A percentile compares a stretch with the other conserved stretches of the same genome.
Conservation (phyloP, 2,329 filamentous ascomycete species). For the Neospermospora avenae region DNA sequence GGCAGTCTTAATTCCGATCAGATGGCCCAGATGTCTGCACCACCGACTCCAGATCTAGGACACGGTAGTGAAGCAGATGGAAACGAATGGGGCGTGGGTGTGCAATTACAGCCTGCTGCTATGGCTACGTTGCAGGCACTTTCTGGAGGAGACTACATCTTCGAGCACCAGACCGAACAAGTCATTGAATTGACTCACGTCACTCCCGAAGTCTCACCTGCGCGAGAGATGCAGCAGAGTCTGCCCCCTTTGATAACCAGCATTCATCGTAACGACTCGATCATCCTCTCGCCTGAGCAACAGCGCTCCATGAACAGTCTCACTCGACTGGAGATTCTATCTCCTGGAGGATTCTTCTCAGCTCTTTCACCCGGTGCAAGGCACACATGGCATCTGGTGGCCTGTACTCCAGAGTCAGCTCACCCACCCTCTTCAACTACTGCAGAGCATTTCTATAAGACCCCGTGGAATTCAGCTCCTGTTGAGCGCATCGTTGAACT, state of each 20-base stretch:
- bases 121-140: constrained; percentile 77
- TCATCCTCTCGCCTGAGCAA: constrained; percentile 47
- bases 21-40: constrained; percentile 76
- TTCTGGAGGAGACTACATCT: constrained; percentile 57
- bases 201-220: constrained; percentile 31
- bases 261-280: constrained; percentile 35
- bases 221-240: constrained; percentile 52
- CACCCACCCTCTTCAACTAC: constrained; percentile 77
- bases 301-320: constrained; percentile 65
- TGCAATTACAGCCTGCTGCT: constrained; percentile 75
- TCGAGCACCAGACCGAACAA: constrained; percentile 54
- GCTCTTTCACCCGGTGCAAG: constrained; percentile 73
- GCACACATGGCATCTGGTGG: constrained; percentile 74
- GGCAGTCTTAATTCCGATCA: constrained; percentile 88
- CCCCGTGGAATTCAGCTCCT: constrained; percentile 64
- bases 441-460: constrained; percentile 88
- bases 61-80: constrained; percentile 52
- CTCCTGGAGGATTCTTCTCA: constrained; percentile 88
- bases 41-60: constrained; percentile 74
- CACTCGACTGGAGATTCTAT: constrained; percentile 82
- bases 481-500: constrained; percentile 68
- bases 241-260: constrained; percentile 48
- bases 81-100: constrained; percentile 63
- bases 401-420: constrained; percentile 50
- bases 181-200: constrained; percentile 46